A percentile compares a stretch with the other conserved stretches of the same genome.
These are phyloP conservation scores for Crucibulum laeve DNA, from an alignment of 768 basidiomycete genomes.

Conservation along the genomic window DNA sequence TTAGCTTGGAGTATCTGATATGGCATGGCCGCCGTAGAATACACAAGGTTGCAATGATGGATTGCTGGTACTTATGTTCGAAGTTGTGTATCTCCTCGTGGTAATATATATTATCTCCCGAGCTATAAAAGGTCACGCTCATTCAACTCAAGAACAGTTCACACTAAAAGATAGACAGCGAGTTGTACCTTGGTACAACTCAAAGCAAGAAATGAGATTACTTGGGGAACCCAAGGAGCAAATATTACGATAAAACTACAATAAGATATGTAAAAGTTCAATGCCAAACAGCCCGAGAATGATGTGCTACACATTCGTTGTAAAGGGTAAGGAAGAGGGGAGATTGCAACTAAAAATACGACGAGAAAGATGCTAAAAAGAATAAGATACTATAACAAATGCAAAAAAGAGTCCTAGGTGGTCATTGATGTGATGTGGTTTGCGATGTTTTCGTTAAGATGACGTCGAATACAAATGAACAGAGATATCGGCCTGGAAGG, in stretches of 20 bases:
- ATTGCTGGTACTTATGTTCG: no score
- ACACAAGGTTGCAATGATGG: no score
- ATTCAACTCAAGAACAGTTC: neutral
- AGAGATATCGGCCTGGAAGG: neutral
- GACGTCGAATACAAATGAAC: conserved; percentile 17
- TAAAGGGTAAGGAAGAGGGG: conserved; percentile 7
- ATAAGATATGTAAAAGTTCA: neutral
- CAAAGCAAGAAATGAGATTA: neutral
- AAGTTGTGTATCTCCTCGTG: no score
- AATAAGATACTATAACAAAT: conserved; percentile 6
- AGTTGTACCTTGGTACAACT: neutral
- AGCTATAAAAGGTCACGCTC: neutral
- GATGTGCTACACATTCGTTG: conserved; percentile 3
- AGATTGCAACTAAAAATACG: conserved; percentile 9
- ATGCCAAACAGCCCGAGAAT: conserved; percentile 2
- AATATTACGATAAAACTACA: neutral
- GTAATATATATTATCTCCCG: neutral
- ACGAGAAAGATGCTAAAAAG: conserved; percentile 7
- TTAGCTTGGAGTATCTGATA: no score
- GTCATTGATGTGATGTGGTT: conserved; percentile 4
- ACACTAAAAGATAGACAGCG: neutral
- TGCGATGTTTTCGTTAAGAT: conserved; percentile 11
- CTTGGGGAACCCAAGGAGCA: neutral
- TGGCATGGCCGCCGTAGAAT: no score
- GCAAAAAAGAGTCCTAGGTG: conserved; percentile 9